phyloP scores from a whole-genome alignment of 495 filamentous ascomycete genomes.

The Penicillium odoratum region DNA sequence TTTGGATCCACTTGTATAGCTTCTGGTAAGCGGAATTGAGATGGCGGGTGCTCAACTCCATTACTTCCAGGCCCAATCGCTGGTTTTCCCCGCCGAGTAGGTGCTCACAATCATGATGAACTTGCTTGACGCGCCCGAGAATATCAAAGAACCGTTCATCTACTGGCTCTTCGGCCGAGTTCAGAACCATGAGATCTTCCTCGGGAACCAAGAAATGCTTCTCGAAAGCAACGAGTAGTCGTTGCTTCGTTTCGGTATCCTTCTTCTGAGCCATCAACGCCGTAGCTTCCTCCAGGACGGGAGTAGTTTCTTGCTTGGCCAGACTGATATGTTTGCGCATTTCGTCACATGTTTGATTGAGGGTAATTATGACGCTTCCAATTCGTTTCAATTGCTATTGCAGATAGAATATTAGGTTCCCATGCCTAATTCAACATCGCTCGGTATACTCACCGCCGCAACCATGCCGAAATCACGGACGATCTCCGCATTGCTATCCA shows the following conservation, averaged over 20 bases:
- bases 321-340: conserved; percentile 75
- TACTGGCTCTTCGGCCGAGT: conserved; percentile 73
- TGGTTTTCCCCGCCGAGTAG: conserved; percentile 90
- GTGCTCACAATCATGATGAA: conserved; percentile 84
- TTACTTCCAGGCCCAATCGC: conserved; percentile 78
- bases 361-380: conserved; percentile 69
- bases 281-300: conserved; percentile 76
- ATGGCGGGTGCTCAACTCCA: conserved; percentile 82
- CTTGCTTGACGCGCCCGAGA: conserved; percentile 79
- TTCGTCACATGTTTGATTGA: conserved; percentile 79
- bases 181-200: conserved; percentile 70
- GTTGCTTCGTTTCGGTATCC: conserved; percentile 83
- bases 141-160: conserved; percentile 83
- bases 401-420: conserved; percentile 11
- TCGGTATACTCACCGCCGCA: conserved; percentile 64
- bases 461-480: conserved; percentile 88
- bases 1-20: conserved; percentile 90
- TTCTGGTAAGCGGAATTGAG: conserved; percentile 95
- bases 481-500: conserved; percentile 90
- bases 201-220: conserved; percentile 82
- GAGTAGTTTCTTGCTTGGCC: conserved; percentile 71
- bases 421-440: background rate
- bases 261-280: conserved; percentile 71
- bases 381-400: conserved; percentile 82
- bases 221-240: conserved; percentile 77